phyloP scores from a whole-genome alignment of 495 filamentous ascomycete species.

The Pyrenula aspistea region DNA sequence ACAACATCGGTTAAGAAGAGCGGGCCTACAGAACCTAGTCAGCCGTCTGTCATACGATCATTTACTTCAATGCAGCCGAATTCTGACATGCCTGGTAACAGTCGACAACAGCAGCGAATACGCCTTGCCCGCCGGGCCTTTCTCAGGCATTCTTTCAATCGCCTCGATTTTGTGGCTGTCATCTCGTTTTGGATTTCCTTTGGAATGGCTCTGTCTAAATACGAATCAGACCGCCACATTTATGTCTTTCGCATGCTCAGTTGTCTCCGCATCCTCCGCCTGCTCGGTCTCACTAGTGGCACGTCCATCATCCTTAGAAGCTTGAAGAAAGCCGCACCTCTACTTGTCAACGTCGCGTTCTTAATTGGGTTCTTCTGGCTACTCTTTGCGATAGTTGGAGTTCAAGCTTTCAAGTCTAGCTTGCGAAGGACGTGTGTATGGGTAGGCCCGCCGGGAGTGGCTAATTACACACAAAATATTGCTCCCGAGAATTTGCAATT shows the following conservation, averaged over 20 bases:
- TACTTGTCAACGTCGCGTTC: conserved; percentile 91
- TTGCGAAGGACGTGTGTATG: conserved; percentile 80
- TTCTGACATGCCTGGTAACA: conserved; percentile 42
- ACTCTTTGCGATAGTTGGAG: conserved; percentile 89
- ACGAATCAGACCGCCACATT: conserved; percentile 56
- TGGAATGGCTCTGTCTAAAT: conserved; percentile 48
- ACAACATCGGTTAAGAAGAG: conserved; percentile 46
- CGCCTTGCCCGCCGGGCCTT: conserved; percentile 86
- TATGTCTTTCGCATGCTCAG: conserved; percentile 95
- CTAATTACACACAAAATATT: conserved; percentile 29
- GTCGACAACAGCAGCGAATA: conserved; percentile 69
- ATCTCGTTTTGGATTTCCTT: conserved; percentile 92
- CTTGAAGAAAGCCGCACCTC: conserved; percentile 85
- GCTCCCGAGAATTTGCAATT: conserved; percentile 52
- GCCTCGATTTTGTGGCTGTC: conserved; percentile 92
- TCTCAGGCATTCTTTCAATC: conserved; percentile 87
- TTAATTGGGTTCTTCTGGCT: conserved; percentile 98
- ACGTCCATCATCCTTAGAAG: conserved; percentile 87
- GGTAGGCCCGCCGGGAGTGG: conserved; percentile 41
- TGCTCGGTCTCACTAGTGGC: conserved; percentile 81
- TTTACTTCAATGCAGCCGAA: conserved; percentile 65
- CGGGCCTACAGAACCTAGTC: conserved; percentile 24
- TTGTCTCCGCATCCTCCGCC: conserved; percentile 78
- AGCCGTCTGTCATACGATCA: conserved; percentile 66
- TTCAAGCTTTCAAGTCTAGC: conserved; percentile 97